Percentiles rank a stretch among this genome's conserved stretches.
Evolutionary conservation across 2,329 filamentous ascomycete species (phyloP).

Genomic region (Phoma sp.): DNA sequence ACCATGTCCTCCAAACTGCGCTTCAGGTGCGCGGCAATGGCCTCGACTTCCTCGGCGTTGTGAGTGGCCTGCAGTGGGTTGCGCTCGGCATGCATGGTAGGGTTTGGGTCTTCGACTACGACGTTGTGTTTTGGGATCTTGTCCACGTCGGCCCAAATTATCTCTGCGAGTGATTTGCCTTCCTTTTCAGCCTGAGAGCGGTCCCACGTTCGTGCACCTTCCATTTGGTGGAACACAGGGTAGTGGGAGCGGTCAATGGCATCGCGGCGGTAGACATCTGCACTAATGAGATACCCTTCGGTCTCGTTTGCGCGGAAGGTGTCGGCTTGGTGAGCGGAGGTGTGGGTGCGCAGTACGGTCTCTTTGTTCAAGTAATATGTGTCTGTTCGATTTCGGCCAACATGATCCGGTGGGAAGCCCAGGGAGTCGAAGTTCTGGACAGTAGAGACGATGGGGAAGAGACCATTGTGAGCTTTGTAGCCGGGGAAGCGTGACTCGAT

Average conservation of each 20-base stretch:
- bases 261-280: slow-evolving; percentile 94
- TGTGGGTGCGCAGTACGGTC: slow-evolving; percentile 90
- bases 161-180: slow-evolving; percentile 59
- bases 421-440: slow-evolving; percentile 96
- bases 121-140: slow-evolving; percentile 75
- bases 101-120: slow-evolving; percentile 82
- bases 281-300: slow-evolving; percentile 86
- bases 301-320: slow-evolving; percentile 75
- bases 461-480: slow-evolving; percentile 78
- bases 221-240: slow-evolving; percentile 98
- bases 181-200: slow-evolving; percentile 62
- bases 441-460: slow-evolving; percentile 83
- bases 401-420: slow-evolving; percentile 86
- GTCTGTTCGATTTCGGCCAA: slow-evolving; percentile 84
- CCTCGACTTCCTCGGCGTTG: slow-evolving; percentile 76
- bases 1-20: slow-evolving; percentile 88
- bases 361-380: slow-evolving; percentile 92
- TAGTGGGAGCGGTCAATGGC: slow-evolving; percentile 95
- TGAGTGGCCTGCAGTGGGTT: slow-evolving; percentile 87
- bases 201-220: slow-evolving; percentile 90
- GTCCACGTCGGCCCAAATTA: slow-evolving; percentile 73
- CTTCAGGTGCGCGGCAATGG: slow-evolving; percentile 85
- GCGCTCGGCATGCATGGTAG: slow-evolving; percentile 74
- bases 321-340: slow-evolving; percentile 89
- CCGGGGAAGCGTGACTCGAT: slow-evolving; percentile 87